Percentiles rank a stretch among this genome's conserved stretches.
These are phyloP conservation scores for Eucommia ulmoides DNA, from an alignment of 257 asterid species.

Conservation along the genomic window DNA sequence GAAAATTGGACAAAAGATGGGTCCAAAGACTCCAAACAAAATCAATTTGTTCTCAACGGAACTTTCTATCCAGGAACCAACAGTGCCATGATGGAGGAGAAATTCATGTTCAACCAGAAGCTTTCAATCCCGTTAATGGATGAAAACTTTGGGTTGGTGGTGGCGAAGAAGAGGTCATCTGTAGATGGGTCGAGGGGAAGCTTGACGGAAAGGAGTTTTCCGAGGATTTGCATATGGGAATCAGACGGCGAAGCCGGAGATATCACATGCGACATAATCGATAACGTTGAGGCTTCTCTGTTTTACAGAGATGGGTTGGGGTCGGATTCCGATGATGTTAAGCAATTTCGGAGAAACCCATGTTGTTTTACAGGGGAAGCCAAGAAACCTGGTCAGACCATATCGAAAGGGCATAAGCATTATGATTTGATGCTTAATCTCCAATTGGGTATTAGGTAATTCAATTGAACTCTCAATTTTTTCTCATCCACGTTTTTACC, in stretches of 20 bases:
- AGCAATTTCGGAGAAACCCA: slow-evolving; percentile 11
- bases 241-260: slow-evolving; percentile 18
- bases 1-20: slow-evolving; percentile 37
- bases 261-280: slow-evolving; percentile 18
- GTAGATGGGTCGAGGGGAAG: slow-evolving; percentile 4
- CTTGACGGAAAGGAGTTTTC: slow-evolving; percentile 4
- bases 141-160: not conserved
- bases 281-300: slow-evolving; percentile 14
- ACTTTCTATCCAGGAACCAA: slow-evolving; percentile 29
- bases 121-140: not conserved
- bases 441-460: slow-evolving; percentile 20
- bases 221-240: slow-evolving; percentile 20
- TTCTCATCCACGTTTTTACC: too few relatives aligned
- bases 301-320: slow-evolving; percentile 7
- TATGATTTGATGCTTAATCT: slow-evolving; percentile 18
- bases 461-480: too few relatives aligned
- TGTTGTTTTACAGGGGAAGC: slow-evolving; percentile 10
- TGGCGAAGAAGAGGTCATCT: slow-evolving; percentile 9
- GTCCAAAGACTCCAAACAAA: slow-evolving; percentile 20
- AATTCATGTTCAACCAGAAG: not conserved
- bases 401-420: slow-evolving; percentile 19
- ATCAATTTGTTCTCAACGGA: slow-evolving; percentile 26
- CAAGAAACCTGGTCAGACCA: slow-evolving; percentile 18
- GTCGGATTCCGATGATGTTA: slow-evolving; percentile 5
- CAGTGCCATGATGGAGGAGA: not conserved